Base-by-base conservation (phyloP, 2,329 filamentous ascomycete genomes). In the Penicillium thymicola region DNA sequence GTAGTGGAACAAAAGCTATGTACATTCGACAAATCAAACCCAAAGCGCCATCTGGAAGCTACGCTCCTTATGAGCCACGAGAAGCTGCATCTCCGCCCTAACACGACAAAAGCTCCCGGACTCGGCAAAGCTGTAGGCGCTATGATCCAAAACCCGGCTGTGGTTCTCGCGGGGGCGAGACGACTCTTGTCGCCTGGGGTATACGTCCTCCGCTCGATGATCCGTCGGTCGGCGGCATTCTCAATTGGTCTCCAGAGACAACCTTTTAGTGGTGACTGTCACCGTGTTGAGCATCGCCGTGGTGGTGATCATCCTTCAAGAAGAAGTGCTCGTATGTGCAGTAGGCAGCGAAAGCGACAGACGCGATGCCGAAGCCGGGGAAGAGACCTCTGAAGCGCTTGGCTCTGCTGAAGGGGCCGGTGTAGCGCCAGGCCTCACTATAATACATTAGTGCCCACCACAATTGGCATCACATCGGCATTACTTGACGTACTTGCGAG, bases 351-450 rank as follows among this genome's bases (percentile, higher is more conserved):
- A 99, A 99, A 44, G 93, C 92, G 58, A 94, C 92, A 5, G 89
- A 89, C 32, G 92, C 94, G 67, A 93, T 96, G 63, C 94, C 94
- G 68, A 99, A 82, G 59, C 94, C 94, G 37, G 94, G 94, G 73
- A 99, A 91, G 62, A 86, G 81, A 69, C 84, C 81, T 79, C 88
- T 92, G 81, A 97, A 94, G 67, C 94, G 89, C 79, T 96, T 96
- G 79, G 82, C 89, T 68, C 93, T 85, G 64, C 87, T 88, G 81
- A 97, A 97, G 53, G 85, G 87, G 62, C 93, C 94, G 36, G 84
- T 87, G 81, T 96, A 97, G 77, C 94, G 85, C 94, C 94, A 99
- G 72, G 89, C 84, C 81, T 99, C 94, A 72, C 94, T 99, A 74
- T 63, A 37, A 16, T 27, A 30, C 7, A 21, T 40, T 47, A 66